Evolutionary conservation across 208 protist genomes (phyloP), one percentile per base, ranked within the genome.

Genomic region (Leptomonas pyrrhocoris): DNA sequence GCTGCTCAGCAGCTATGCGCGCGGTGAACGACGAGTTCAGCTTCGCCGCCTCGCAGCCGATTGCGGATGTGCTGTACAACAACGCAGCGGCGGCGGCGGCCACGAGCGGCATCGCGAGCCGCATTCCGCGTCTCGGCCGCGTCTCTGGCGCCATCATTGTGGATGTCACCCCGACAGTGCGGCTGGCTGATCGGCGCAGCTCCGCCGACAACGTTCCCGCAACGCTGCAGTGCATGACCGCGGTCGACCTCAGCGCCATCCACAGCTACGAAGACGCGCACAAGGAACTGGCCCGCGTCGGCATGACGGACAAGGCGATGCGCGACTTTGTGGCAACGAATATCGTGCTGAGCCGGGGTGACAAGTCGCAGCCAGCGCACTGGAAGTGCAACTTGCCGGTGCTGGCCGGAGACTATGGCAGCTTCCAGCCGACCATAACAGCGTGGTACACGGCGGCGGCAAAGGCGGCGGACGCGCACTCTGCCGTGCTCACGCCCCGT

Each of bases 241-340:
- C 36, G 25, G 85, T 85, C 19, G 54, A 90, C 27, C 69, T 96
- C 5, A 53, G 63, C 42, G 59, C 42, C 9, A 79, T 94, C 18
- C 79, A 80, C 71, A 91, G 38, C 75, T 86, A 88, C 73, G 50
- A 68, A 2, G 81, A 88, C 27, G 83, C 74, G 2, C 25, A 63
- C 5, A 40, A n/a, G 25, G 84, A 89, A 61, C 77, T 96, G 51
- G 67, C 76, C 18, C 76, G 80, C 1, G 84, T 84, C 27, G 91
- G 88, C 16, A 82, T 94, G 38, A 31, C 42, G 40, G 80, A 88
- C 42, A 79, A 84, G 60, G 71, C 27, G 23, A 92, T 96, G 85
- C 82, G 88, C 18, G 75, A 86, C 66, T 96, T 96, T 69, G 65
- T 93, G 11, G 36, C 83, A 28, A 96, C 91, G 23, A 96, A 96